phyloP scores from a whole-genome alignment of 1,284 basidiomycete genomes.

The Fomitopsis betulina region DNA sequence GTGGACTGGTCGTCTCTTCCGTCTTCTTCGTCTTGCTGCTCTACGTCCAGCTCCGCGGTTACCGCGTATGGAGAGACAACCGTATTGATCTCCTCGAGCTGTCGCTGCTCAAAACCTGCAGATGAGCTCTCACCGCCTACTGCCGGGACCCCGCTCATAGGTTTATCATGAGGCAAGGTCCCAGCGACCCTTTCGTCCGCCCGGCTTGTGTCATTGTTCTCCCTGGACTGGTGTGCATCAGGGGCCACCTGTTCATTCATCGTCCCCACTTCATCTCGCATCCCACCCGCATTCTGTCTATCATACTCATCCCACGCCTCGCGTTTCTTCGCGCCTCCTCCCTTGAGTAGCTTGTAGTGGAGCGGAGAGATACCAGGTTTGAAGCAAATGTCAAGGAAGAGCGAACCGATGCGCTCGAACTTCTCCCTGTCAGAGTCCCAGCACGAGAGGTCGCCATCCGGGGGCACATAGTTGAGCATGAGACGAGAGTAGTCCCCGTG shows the following conservation, averaged over 20 bases:
- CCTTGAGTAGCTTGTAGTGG: slow-evolving; percentile 32
- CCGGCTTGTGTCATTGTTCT: slow-evolving; percentile 11
- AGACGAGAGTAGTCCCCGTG: slow-evolving; percentile 38
- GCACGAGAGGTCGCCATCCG: slow-evolving; percentile 41
- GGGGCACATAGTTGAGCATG: slow-evolving; percentile 54
- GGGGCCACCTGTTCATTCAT: slow-evolving; percentile 8
- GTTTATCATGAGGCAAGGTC: slow-evolving; percentile 7
- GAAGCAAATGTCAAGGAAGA: slow-evolving; percentile 23
- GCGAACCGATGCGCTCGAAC: slow-evolving; percentile 33
- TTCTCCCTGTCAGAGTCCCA: slow-evolving; percentile 46
- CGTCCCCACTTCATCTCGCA: slow-evolving; percentile 31
- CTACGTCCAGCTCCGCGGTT: slow-evolving; percentile 32
- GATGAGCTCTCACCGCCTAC: slow-evolving; percentile 10
- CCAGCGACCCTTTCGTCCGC: slow-evolving; percentile 9
- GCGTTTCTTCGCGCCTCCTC: slow-evolving; percentile 23
- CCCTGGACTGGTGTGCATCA: slow-evolving; percentile 9
- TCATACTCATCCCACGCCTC: slow-evolving; percentile 30
- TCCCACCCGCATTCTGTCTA: slow-evolving; percentile 33
- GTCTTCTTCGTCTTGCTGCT: slow-evolving; percentile 30
- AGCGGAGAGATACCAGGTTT: slow-evolving; percentile 30
- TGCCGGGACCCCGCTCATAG: slow-evolving; percentile 12
- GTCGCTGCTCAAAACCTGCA: slow-evolving; percentile 10
- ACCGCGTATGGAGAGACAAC: slow-evolving; percentile 32
- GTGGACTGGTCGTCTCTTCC: slow-evolving; percentile 13
- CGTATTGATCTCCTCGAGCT: slow-evolving; percentile 20